Conservation (phyloP, 768 basidiomycete species). For the Tephrocybe rancida region DNA sequence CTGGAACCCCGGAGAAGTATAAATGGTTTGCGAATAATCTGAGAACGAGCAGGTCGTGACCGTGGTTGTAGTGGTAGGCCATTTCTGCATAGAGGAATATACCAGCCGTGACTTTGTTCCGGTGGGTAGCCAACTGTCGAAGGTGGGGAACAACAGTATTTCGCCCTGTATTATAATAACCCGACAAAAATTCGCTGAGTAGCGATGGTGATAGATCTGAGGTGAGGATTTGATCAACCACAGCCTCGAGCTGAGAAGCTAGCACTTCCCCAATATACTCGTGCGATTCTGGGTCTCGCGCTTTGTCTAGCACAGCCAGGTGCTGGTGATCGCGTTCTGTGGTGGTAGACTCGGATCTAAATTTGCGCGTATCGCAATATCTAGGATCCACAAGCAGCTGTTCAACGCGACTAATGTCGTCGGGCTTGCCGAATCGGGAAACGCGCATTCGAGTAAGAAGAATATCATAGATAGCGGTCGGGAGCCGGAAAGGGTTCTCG, state of each 20-base stretch:
- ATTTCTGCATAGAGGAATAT: constrained; percentile 44
- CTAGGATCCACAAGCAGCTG: constrained; percentile 15
- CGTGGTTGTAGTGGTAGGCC: constrained; percentile 36
- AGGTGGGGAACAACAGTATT: constrained; percentile 34
- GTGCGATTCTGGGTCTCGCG: constrained; percentile 2
- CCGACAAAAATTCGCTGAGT: constrained; percentile 36
- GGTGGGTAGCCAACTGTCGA: constrained; percentile 29
- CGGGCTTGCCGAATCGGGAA: constrained; percentile 5
- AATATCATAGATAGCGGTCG: constrained; percentile 36
- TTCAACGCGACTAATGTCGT: constrained; percentile 20
- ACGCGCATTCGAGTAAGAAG: constrained; percentile 28
- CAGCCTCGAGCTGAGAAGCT: not conserved
- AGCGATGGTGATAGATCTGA: constrained; percentile 22
- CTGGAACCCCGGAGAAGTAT: constrained; percentile 54
- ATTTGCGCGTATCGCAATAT: not conserved
- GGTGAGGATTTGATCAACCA: not conserved
- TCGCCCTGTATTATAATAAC: constrained; percentile 35
- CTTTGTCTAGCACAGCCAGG: not conserved
- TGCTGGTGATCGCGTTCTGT: not conserved
- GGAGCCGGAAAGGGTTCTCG: constrained; percentile 29
- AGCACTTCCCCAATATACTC: constrained; percentile 9
- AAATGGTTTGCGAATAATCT: constrained; percentile 54
- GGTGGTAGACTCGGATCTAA: not conserved
- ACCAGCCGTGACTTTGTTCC: constrained; percentile 19
- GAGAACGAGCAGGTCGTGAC: constrained; percentile 35